phyloP scores from a whole-genome alignment of 1,284 basidiomycete species.

The Melanopsichium pennsylvanicum region DNA sequence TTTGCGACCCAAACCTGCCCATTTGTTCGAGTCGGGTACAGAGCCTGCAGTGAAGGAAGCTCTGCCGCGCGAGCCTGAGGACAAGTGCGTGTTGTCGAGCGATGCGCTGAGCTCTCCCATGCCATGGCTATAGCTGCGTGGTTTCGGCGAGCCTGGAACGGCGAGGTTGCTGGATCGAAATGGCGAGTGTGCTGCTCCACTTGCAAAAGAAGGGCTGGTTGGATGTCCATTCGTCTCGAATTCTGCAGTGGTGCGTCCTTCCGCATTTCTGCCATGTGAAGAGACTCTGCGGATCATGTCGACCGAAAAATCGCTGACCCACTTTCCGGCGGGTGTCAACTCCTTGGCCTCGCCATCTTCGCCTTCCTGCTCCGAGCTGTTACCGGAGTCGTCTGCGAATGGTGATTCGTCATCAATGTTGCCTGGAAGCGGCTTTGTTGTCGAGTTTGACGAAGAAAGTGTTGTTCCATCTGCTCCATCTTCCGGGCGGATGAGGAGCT shows the following conservation, averaged over 20 bases:
- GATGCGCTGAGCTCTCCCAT: constrained; percentile 6
- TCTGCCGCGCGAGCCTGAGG: constrained; percentile 8
- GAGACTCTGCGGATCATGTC: constrained; percentile 37
- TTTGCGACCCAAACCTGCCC: constrained; percentile 52
- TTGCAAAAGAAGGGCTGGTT: not conserved
- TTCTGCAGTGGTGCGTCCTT: not conserved
- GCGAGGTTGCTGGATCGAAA: constrained; percentile 6
- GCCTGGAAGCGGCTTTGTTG: constrained; percentile 7
- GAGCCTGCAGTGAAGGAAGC: constrained; percentile 17
- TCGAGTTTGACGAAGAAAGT: constrained; percentile 3
- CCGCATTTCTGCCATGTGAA: not conserved
- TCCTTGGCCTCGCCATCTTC: not conserved
- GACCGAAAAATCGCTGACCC: constrained; percentile 43
- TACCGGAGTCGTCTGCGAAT: constrained; percentile 34
- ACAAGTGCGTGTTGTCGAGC: constrained; percentile 7
- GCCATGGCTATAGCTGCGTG: constrained; percentile 28
- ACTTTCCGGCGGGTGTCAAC: constrained; percentile 39
- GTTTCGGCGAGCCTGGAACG: constrained; percentile 18
- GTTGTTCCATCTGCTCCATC: constrained; percentile 5
- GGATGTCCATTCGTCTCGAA: not conserved
- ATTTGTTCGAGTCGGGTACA: constrained; percentile 9
- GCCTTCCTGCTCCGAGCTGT: constrained; percentile 32
- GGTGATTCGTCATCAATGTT: constrained; percentile 24
- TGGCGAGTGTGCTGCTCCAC: not conserved
- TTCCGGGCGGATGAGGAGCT: constrained; percentile 66